Evolutionary conservation across 306 rosid species (phyloP).

Genomic region (Cicer bijugum): DNA sequence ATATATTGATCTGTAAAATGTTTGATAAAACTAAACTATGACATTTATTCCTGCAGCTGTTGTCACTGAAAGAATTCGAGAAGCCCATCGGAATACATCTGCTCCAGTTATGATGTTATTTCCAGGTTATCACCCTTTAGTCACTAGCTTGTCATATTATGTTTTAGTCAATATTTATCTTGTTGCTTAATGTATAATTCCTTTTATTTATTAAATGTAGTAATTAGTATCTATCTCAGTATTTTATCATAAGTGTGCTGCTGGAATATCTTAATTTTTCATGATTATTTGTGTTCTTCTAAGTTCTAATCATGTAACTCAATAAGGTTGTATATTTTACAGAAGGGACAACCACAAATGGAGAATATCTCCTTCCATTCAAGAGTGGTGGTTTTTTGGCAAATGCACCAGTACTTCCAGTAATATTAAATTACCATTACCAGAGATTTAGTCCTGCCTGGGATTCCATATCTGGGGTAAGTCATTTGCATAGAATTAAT

Average conservation of each 20-base stretch:
- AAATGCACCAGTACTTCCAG: conserved; percentile 78
- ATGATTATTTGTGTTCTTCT: conserved; percentile 14
- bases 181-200: neutral
- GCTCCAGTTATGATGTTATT: conserved; percentile 91
- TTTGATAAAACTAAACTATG: conserved; percentile 33
- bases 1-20: conserved; percentile 18
- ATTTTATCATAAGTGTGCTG: conserved; percentile 7
- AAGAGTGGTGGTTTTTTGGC: conserved; percentile 93
- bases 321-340: conserved; percentile 46
- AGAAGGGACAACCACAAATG: conserved; percentile 98
- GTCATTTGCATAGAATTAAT: conserved; percentile 38
- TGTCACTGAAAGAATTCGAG: conserved; percentile 80
- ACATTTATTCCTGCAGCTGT: conserved; percentile 58
- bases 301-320: conserved; percentile 20
- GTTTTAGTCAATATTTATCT: neutral
- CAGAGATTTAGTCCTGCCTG: conserved; percentile 91
- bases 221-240: conserved; percentile 6
- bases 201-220: neutral
- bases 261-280: conserved; percentile 26
- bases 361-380: conserved; percentile 86
- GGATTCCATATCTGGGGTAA: conserved; percentile 97
- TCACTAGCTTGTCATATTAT: neutral
- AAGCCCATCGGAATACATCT: conserved; percentile 63
- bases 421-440: conserved; percentile 76
- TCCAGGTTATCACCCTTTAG: conserved; percentile 68